Conservation (phyloP, 768 basidiomycete species). For the Solioccasus polychromus region DNA sequence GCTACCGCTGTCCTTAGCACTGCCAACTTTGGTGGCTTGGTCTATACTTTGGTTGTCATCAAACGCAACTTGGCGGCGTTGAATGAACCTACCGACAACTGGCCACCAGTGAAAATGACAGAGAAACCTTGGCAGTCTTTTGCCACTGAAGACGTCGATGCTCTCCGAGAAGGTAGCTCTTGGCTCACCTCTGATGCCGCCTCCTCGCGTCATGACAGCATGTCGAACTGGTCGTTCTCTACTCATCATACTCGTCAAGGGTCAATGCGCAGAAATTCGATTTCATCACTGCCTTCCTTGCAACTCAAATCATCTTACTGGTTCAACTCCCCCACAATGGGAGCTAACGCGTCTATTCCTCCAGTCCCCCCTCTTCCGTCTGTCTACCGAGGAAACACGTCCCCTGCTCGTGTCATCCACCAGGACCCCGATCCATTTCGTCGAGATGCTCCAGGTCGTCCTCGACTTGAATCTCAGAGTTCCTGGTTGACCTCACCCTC, state of each 20-base stretch:
- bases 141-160: constrained; percentile 69
- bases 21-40: constrained; percentile 54
- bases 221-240: constrained; percentile 72
- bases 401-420: constrained; percentile 39
- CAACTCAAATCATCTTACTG: constrained; percentile 57
- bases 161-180: constrained; percentile 70
- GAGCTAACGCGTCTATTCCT: constrained; percentile 45
- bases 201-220: constrained; percentile 50
- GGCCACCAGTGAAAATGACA: constrained; percentile 55
- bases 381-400: constrained; percentile 46
- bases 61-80: constrained; percentile 60
- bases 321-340: constrained; percentile 51
- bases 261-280: constrained; percentile 10
- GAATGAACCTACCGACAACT: constrained; percentile 49
- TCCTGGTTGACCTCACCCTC: constrained; percentile 73
- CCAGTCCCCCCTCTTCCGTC: constrained; percentile 58
- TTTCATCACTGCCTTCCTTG: constrained; percentile 32
- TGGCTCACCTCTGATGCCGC: constrained; percentile 72
- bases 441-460: constrained; percentile 47
- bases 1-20: constrained; percentile 51
- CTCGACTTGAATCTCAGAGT: constrained; percentile 59
- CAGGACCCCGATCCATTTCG: constrained; percentile 65
- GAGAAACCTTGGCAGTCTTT: constrained; percentile 62
- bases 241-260: constrained; percentile 51
- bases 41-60: constrained; percentile 62